Evolutionary conservation across 1,284 basidiomycete genomes (phyloP), one percentile per base, ranked within the genome.

Genomic region (Pterulicium gracile): DNA sequence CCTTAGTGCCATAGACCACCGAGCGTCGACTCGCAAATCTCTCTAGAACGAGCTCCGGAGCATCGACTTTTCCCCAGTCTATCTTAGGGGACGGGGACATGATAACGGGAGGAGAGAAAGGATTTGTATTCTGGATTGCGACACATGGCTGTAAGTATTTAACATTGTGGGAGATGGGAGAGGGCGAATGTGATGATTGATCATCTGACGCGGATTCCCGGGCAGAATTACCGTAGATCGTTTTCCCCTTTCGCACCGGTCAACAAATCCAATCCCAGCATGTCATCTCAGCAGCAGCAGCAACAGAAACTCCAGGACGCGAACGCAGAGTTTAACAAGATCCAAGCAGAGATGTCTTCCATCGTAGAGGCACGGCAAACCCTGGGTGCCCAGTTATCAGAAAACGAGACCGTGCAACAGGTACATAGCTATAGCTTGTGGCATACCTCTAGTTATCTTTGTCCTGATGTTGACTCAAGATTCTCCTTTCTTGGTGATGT

Each of bases 361-460:
- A 70, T 77, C 3, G 81, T 96, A 35, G 88, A 90, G 53, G 82
- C 81, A 13, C 72, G 87, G 41, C 89, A 94, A 57, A 73, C 79
- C 45, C 72, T 96, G 17, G 92, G 93, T 53, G 81, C 91, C 0
- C 94, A 98, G 61, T 69, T 88, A 43, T 84, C 84, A 14, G 95
- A 98, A 67, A 97, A 95, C 65, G 86, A 94, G 62, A 70, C 81
- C 48, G 95, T 98, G 32, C 81, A 91, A 57, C 91, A 95, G 78
- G 93, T 86, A 48, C 15, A 63, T 54, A 23, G 18, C 36, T 17
- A 20, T 23, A 20, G 10, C 22, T 45, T 39, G 3, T 23, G 42
- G 24, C 24, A 14, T 22, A 39, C n/a, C 13, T 40, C 12, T 5
- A 43, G 20, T n/a, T 41, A 39, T 42, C 18, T 46, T 15, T 20